A percentile compares a stretch with the other conserved stretches of the same genome.
Evolutionary conservation across 441 rosid genomes (phyloP).

Genomic region (Breynia disticha): DNA sequence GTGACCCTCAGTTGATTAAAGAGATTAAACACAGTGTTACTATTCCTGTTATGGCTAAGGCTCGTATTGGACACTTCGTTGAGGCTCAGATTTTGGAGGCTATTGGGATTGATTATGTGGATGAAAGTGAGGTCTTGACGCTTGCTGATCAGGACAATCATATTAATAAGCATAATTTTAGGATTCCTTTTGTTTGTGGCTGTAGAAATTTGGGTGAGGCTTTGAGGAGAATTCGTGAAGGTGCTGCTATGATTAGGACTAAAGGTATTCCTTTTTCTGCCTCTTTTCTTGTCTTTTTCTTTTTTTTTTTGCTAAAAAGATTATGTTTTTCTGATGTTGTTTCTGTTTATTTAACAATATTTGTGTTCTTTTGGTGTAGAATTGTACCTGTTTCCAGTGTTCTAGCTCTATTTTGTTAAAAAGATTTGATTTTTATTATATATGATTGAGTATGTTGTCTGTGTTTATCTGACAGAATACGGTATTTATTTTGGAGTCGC

Average conservation of each 20-base stretch:
- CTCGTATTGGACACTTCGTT: constrained; percentile 87
- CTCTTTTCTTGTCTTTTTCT: too few relatives aligned
- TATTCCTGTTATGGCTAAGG: constrained; percentile 92
- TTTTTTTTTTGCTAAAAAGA: too few relatives aligned
- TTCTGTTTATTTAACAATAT: too few relatives aligned
- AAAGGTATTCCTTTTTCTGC: too few relatives aligned
- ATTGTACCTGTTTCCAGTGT: too few relatives aligned
- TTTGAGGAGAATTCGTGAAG: constrained; percentile 71
- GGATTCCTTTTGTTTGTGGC: constrained; percentile 84
- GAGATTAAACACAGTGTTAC: constrained; percentile 76
- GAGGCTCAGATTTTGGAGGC: constrained; percentile 89
- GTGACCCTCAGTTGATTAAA: constrained; percentile 42
- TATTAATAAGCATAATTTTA: constrained; percentile 82
- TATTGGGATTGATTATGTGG: constrained; percentile 70
- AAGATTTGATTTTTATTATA: too few relatives aligned
- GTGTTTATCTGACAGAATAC: too few relatives aligned
- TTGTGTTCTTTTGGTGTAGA: too few relatives aligned
- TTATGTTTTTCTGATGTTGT: too few relatives aligned
- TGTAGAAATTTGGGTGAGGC: constrained; percentile 83
- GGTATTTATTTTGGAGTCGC: too few relatives aligned
- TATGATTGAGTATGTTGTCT: too few relatives aligned
- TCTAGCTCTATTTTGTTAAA: too few relatives aligned
- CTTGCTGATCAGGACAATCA: constrained; percentile 76
- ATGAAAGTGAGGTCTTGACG: constrained; percentile 77
- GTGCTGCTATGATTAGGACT: constrained; percentile 92